Evolutionary conservation across 2,329 filamentous ascomycete genomes (phyloP).

Genomic region (Nigrograna mackinnonii): DNA sequence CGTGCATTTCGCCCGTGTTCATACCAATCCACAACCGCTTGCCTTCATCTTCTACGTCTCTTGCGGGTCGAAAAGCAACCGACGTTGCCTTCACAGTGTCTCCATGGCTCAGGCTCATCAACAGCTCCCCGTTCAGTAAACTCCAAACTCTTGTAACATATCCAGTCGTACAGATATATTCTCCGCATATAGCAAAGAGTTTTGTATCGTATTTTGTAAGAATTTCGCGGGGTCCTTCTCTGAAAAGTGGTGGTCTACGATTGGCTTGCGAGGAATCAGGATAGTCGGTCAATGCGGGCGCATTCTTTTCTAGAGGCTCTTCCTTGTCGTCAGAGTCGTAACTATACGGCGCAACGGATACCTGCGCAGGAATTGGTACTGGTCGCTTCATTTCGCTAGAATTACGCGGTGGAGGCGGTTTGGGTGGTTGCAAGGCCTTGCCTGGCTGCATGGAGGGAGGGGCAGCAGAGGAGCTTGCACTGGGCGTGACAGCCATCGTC

Average conservation of each 20-base stretch:
- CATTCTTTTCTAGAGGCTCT: conserved; percentile 49
- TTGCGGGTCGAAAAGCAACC: conserved; percentile 82
- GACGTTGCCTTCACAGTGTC: conserved; percentile 84
- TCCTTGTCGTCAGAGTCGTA: conserved; percentile 58
- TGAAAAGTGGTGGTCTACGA: conserved; percentile 76
- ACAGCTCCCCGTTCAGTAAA: conserved; percentile 75
- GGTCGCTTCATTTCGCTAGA: conserved; percentile 37
- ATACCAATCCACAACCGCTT: conserved; percentile 86
- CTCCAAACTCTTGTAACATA: conserved; percentile 89
- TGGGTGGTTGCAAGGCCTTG: conserved; percentile 34
- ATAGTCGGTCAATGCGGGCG: conserved; percentile 65
- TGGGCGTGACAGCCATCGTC: conserved; percentile 20
- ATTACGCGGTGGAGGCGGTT: conserved; percentile 37
- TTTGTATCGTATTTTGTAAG: conserved; percentile 84
- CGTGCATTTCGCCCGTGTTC: conserved; percentile 83
- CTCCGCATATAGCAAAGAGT: conserved; percentile 84
- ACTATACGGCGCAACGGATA: conserved; percentile 22
- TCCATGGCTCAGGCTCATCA: conserved; percentile 80
- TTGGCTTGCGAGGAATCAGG: conserved; percentile 86
- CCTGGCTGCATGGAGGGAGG: too few relatives aligned
- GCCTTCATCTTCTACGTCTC: conserved; percentile 78
- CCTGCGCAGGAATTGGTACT: conserved; percentile 12
- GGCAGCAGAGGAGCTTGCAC: conserved; percentile 3
- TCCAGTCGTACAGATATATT: conserved; percentile 84
- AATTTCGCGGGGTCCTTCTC: conserved; percentile 75